Evolutionary conservation across 2,329 filamentous ascomycete genomes (phyloP).

Genomic region (Leptographium wingfieldii): DNA sequence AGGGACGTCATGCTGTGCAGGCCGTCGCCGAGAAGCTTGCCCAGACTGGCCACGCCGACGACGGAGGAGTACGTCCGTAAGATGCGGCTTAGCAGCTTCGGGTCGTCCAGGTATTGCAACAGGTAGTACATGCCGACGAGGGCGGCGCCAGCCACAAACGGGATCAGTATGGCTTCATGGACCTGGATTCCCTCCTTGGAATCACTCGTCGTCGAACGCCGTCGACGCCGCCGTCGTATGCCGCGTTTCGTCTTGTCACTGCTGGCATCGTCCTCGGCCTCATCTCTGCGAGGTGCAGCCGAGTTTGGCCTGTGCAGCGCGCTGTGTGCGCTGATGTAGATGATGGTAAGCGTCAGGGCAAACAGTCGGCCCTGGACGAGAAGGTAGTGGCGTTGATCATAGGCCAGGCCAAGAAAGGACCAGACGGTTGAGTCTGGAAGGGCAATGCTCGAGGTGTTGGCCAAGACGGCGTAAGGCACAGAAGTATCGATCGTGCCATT

Average conservation of each 20-base stretch:
- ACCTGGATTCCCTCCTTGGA: conserved; percentile 48
- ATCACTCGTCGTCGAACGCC: not conserved
- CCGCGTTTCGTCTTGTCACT: conserved; percentile 24
- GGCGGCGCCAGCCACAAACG: conserved; percentile 59
- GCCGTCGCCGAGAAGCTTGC: conserved; percentile 59
- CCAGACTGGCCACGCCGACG: conserved; percentile 66
- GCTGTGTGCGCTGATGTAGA: conserved; percentile 76
- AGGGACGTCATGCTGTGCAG: conserved; percentile 53
- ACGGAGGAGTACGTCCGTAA: conserved; percentile 73
- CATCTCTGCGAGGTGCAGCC: conserved; percentile 46
- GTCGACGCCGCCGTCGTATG: conserved; percentile 2
- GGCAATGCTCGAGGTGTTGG: no score
- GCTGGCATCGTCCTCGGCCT: conserved; percentile 20
- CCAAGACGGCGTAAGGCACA: not conserved
- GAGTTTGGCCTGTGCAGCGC: conserved; percentile 74
- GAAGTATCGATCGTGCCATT: not conserved
- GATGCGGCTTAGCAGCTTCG: conserved; percentile 68
- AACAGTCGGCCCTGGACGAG: conserved; percentile 35
- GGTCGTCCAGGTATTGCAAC: conserved; percentile 79
- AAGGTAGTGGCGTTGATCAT: conserved; percentile 23
- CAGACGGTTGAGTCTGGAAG: no score
- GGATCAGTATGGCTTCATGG: conserved; percentile 74
- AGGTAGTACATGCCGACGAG: conserved; percentile 71
- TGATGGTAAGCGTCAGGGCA: conserved; percentile 63
- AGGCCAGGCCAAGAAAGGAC: not conserved